Evolutionary conservation across 441 rosid species (phyloP).

Genomic region (Erysimum cheiri): DNA sequence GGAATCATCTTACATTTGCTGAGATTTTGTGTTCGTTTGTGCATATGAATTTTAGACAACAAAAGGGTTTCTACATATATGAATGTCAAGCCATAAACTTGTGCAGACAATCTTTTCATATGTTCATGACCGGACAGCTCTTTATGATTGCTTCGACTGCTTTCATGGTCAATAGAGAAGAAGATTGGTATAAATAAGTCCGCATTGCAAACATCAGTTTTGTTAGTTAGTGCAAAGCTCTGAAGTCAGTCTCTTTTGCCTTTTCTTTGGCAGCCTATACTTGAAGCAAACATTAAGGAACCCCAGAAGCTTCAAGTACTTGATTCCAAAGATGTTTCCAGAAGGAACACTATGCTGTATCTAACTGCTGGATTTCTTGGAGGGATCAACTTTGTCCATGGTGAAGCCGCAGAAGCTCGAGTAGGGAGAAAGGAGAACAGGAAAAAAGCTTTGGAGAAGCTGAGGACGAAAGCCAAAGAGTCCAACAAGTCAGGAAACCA

Average conservation of each 20-base stretch:
- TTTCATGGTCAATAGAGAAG: not conserved
- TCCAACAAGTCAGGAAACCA: constrained; percentile 37
- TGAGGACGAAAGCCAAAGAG: constrained; percentile 48
- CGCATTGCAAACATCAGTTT: not conserved
- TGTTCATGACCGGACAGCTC: not conserved
- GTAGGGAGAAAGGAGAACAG: constrained; percentile 50
- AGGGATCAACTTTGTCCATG: constrained; percentile 41
- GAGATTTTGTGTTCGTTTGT: no score
- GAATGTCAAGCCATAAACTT: not conserved
- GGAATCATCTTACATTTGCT: not conserved
- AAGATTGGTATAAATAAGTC: not conserved
- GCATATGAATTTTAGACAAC: no score
- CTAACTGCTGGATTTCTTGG: constrained; percentile 46
- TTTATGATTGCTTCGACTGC: not conserved
- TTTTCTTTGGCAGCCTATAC: constrained; percentile 33
- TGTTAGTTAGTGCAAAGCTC: constrained; percentile 5
- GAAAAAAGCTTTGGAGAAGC: constrained; percentile 54
- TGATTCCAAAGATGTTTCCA: constrained; percentile 32
- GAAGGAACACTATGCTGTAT: constrained; percentile 52
- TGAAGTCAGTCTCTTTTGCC: not conserved
- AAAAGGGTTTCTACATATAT: not conserved
- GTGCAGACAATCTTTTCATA: not conserved
- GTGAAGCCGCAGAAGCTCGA: constrained; percentile 60
- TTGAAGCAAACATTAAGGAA: constrained; percentile 47
- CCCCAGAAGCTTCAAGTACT: constrained; percentile 36